Percentiles rank a stretch among this genome's conserved stretches.
Conservation (phyloP, 352 stramenopile genomes). For the Phytophthora pluvialis region DNA sequence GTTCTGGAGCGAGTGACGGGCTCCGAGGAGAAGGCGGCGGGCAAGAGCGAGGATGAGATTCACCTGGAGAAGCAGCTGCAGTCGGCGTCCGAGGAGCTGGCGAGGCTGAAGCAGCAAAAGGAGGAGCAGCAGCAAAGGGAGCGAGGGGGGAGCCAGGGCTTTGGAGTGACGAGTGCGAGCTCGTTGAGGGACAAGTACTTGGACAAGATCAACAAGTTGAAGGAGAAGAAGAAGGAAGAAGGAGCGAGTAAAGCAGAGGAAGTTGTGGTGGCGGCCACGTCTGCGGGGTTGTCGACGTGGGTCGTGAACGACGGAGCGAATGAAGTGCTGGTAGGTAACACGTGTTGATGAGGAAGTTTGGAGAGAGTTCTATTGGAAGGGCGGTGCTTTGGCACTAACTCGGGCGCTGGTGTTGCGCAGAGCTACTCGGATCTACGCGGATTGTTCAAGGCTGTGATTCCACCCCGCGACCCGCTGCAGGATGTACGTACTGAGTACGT, state of each 20-base stretch:
- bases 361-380: too few species aligned
- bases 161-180: slow-evolving; percentile 19
- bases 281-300: slow-evolving; percentile 72
- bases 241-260: slow-evolving; percentile 27
- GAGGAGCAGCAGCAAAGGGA: slow-evolving; percentile 27
- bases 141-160: slow-evolving; percentile 22
- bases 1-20: slow-evolving; percentile 64
- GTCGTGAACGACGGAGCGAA: slow-evolving; percentile 76
- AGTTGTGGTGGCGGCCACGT: slow-evolving; percentile 36
- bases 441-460: slow-evolving; percentile 67
- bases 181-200: slow-evolving; percentile 75
- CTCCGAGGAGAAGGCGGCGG: slow-evolving; percentile 26
- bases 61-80: slow-evolving; percentile 67
- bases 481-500: slow-evolving; percentile 40
- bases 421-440: slow-evolving; percentile 68
- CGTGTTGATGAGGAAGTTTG: slow-evolving; percentile 5
- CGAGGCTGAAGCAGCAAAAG: slow-evolving; percentile 36
- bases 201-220: slow-evolving; percentile 74
- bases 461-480: slow-evolving; percentile 53
- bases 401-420: slow-evolving; percentile 26
- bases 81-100: slow-evolving; percentile 40
- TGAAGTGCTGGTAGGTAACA: slow-evolving; percentile 56
- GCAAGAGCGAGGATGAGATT: slow-evolving; percentile 57
- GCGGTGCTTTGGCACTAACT: neutral
- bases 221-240: slow-evolving; percentile 58